Base-by-base conservation (phyloP, 2,329 filamentous ascomycete species). In the Ambrosiella xylebori region DNA sequence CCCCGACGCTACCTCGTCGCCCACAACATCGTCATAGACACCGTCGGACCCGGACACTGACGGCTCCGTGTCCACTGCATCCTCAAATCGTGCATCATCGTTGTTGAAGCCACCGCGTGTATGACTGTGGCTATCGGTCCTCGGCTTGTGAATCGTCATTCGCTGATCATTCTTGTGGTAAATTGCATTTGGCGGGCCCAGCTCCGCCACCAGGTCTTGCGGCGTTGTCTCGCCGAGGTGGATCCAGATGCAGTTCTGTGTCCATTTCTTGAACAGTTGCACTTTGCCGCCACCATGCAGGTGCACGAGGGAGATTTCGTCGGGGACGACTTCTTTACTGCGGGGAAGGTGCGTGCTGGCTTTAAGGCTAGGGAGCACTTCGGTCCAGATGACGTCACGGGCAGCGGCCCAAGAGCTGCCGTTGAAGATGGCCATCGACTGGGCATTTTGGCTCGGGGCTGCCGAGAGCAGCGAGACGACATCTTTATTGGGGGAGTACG, bases 131-230 rank as follows among this genome's bases (percentile, higher is more conserved):
- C 73, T 74, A 61, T 76, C 74, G 63, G 78, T 80, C 4, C 73
- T 69, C 64, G 78, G 74, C 68, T 83, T 81, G 68, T 95, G 90
- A 56, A 95, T 93, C 11, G 88, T 86, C 71, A 96, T 85, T 54
- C 88, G 81, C 67, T 89, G 84, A 67, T 95, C 89, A 65, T 86
- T 88, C 71, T 95, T 95, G 62, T 86, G 81, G 69, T 96, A 96
- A 50, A 95, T 94, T 17, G 90, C 88, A 68, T 96, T 91, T 1
- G 93, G 93, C 4, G 93, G 88, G 0, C 93, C 93, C 7, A 98
- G 78, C 65, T 95, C 90, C 59, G 87, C 85, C 17, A 97, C 80
- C 1, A 98, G 73, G 64, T 97, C 89, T 71, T 98, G 93, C 0
- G 89, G 87, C 1, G 88, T 94, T 0, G 91, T 97, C 66, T 93